A percentile compares a stretch with the other conserved stretches of the same genome.
Conservation (phyloP, 2,329 filamentous ascomycete species). For the Monilinia vaccinii-corymbosi region DNA sequence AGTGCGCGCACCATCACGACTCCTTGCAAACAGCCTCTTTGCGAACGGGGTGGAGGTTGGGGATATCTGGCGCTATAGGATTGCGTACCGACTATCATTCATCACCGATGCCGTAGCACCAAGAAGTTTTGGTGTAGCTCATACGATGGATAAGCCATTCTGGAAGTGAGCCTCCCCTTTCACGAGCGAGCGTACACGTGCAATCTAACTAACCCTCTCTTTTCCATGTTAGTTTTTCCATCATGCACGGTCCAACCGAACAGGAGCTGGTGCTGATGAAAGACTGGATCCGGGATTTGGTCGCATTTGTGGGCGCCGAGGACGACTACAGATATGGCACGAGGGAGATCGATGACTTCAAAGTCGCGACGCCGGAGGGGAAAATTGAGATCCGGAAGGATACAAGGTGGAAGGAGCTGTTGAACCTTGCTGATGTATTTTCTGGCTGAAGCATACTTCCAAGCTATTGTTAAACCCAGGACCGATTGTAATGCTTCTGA, state of each 20-base stretch:
- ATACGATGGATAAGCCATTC: conserved; percentile 36
- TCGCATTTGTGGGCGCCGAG: conserved; percentile 32
- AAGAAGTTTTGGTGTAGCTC: conserved; percentile 29
- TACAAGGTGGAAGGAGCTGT: conserved; percentile 30
- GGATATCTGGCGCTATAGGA: conserved; percentile 36
- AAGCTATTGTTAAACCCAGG: too few species aligned
- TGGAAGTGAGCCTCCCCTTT: conserved; percentile 32
- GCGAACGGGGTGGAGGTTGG: conserved; percentile 29
- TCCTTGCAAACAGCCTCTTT: conserved; percentile 28
- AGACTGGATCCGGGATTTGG: conserved; percentile 32
- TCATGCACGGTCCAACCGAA: conserved; percentile 32
- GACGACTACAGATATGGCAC: conserved; percentile 30
- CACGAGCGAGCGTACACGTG: not conserved
- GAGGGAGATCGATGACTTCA: conserved; percentile 29
- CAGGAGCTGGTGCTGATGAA: conserved; percentile 32
- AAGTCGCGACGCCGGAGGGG: conserved; percentile 29
- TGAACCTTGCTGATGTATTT: conserved; percentile 26
- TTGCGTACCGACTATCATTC: conserved; percentile 35
- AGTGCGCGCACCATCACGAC: conserved; percentile 32
- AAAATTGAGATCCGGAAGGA: conserved; percentile 31
- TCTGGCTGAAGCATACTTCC: conserved; percentile 15
- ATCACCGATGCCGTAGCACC: conserved; percentile 34
- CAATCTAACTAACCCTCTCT: not conserved
- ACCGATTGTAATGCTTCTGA: too few species aligned
- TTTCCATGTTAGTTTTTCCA: conserved; percentile 28